phyloP scores from a whole-genome alignment of 495 filamentous ascomycete species.

The Arthonia radiata region DNA sequence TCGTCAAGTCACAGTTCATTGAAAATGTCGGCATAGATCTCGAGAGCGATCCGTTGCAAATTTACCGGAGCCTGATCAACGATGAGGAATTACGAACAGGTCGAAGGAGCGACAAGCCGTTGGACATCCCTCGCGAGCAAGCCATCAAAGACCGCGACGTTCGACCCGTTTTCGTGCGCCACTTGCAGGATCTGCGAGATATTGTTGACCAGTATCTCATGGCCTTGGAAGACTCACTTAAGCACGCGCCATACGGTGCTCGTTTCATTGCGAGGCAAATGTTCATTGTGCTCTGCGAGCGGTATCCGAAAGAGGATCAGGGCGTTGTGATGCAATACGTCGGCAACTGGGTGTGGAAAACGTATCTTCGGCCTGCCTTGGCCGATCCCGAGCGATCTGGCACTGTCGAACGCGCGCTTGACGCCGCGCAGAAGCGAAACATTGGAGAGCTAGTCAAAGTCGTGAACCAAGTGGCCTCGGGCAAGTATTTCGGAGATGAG shows the following conservation, averaged over 20 bases:
- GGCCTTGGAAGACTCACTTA: constrained; percentile 55
- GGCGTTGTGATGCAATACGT: constrained; percentile 59
- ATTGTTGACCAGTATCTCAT: constrained; percentile 74
- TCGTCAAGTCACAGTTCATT: constrained; percentile 71
- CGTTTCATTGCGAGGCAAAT: constrained; percentile 73
- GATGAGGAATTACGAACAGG: constrained; percentile 91
- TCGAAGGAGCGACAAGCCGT: constrained; percentile 46
- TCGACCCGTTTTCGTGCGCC: constrained; percentile 69
- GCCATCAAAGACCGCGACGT: constrained; percentile 89
- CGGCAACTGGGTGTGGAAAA: constrained; percentile 76
- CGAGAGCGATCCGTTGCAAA: constrained; percentile 93
- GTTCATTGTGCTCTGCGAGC: constrained; percentile 47
- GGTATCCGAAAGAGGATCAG: constrained; percentile 58
- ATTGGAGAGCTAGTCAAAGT: constrained; percentile 79
- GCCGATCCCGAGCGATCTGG: constrained; percentile 71
- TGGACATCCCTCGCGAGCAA: constrained; percentile 66
- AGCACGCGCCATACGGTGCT: constrained; percentile 79
- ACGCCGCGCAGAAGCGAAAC: constrained; percentile 82
- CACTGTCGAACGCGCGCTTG: constrained; percentile 63
- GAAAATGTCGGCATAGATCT: constrained; percentile 77
- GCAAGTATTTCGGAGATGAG: constrained; percentile 71
- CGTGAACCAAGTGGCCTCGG: constrained; percentile 60
- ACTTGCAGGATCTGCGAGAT: constrained; percentile 78
- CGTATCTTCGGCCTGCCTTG: constrained; percentile 76
- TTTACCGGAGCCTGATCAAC: constrained; percentile 82